Evolutionary conservation across 371 early-diverging fungal species (phyloP).

Genomic region (Sanchytrium tribonematis): DNA sequence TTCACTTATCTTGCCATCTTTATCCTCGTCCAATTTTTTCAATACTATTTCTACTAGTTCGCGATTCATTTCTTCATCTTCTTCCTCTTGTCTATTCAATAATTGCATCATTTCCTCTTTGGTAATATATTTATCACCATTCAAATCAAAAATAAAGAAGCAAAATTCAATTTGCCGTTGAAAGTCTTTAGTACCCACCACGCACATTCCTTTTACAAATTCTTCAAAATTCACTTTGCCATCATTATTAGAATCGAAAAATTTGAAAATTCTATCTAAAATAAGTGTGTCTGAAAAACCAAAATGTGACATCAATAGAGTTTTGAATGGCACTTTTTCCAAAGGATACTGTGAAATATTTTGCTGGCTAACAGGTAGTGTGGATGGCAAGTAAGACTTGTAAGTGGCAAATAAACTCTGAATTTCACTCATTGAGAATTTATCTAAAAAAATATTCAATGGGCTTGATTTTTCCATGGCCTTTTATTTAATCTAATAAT

Average conservation of each 20-base stretch:
- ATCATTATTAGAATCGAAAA: constrained; percentile 24
- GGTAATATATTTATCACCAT: constrained; percentile 24
- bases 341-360: neutral
- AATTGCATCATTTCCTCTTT: constrained; percentile 30
- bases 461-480: neutral
- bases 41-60: constrained; percentile 25
- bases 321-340: neutral
- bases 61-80: constrained; percentile 27
- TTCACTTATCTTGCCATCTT: constrained; percentile 23
- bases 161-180: constrained; percentile 20
- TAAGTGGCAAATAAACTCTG: neutral
- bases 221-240: constrained; percentile 21
- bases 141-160: constrained; percentile 25
- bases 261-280: constrained; percentile 9
- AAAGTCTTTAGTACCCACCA: constrained; percentile 18
- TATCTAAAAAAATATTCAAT: neutral
- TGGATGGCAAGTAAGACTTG: neutral
- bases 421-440: neutral
- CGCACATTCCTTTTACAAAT: constrained; percentile 18
- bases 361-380: neutral
- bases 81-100: constrained; percentile 18
- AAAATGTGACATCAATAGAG: neutral
- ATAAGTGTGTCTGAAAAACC: neutral
- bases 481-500: neutral
- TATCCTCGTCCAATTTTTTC: constrained; percentile 24